Evolutionary conservation across 2,329 filamentous ascomycete species (phyloP).

Genomic region (Chrysosporium queenslandicum): DNA sequence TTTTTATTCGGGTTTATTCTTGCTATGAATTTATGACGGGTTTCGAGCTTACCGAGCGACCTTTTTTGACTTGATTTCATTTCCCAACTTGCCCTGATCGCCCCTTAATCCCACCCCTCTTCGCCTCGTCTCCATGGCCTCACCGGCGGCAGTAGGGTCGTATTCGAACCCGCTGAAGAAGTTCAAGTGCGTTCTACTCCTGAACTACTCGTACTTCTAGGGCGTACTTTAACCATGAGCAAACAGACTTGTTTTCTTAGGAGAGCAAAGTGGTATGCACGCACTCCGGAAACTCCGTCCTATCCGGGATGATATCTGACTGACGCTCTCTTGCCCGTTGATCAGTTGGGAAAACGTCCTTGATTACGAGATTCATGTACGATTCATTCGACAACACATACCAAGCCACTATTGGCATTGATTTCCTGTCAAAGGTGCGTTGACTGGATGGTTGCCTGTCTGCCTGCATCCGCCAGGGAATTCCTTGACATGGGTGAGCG

Average conservation of each 20-base stretch:
- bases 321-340: constrained; percentile 18
- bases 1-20: neutral
- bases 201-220: neutral
- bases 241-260: constrained; percentile 81
- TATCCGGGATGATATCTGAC: constrained; percentile 9
- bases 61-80: neutral
- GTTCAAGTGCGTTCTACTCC: constrained; percentile 65
- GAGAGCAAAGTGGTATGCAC: constrained; percentile 86
- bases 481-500: neutral
- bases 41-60: neutral
- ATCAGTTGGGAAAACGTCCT: constrained; percentile 90
- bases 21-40: constrained; percentile 11
- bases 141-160: constrained; percentile 60
- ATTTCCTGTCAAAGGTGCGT: constrained; percentile 91
- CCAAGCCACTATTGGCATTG: constrained; percentile 97
- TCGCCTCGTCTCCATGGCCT: constrained; percentile 54
- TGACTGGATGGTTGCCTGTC: neutral
- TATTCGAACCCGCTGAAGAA: constrained; percentile 99
- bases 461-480: neutral
- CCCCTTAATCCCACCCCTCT: constrained; percentile 2
- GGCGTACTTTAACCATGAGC: neutral
- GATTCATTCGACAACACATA: constrained; percentile 99
- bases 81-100: neutral
- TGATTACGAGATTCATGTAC: constrained; percentile 99
- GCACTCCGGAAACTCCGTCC: constrained; percentile 4